Percentiles rank a stretch among this genome's conserved stretches.
phyloP scores from a whole-genome alignment of 2,329 filamentous ascomycete species.

The Pseudogymnoascus sp. region DNA sequence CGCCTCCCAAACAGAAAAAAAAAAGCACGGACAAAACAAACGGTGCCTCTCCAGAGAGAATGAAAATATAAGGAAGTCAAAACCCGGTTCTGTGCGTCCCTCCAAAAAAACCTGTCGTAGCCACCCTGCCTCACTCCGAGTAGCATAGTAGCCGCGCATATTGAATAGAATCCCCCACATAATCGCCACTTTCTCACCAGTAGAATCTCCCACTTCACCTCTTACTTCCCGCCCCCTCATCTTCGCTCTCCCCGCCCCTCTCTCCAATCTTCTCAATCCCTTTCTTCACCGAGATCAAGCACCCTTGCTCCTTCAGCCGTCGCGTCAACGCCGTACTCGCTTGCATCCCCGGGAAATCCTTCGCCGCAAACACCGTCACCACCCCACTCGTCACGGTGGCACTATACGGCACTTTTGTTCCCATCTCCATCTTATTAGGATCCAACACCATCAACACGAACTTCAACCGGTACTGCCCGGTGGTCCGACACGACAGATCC shows the following conservation, averaged over 20 bases:
- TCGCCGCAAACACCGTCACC: conserved; percentile 76
- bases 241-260: conserved; percentile 17
- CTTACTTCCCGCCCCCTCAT: neutral
- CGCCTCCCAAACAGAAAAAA: neutral
- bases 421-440: conserved; percentile 46
- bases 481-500: conserved; percentile 69
- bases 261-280: conserved; percentile 56
- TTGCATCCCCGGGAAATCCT: conserved; percentile 79
- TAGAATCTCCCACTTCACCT: neutral
- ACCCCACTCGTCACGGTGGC: conserved; percentile 25
- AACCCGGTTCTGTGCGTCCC: neutral
- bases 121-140: neutral
- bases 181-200: neutral
- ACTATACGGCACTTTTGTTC: conserved; percentile 32
- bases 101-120: neutral
- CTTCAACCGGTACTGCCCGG: conserved; percentile 64
- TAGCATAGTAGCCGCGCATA: neutral
- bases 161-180: neutral
- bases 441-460: conserved; percentile 69
- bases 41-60: neutral
- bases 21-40: neutral
- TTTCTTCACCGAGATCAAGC: conserved; percentile 79
- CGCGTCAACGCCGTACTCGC: conserved; percentile 68
- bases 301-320: conserved; percentile 67
- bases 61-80: neutral